Percentiles rank a stretch among this genome's conserved stretches.
phyloP scores from a whole-genome alignment of 106 monocot species.

The Dendrobium officinale region DNA sequence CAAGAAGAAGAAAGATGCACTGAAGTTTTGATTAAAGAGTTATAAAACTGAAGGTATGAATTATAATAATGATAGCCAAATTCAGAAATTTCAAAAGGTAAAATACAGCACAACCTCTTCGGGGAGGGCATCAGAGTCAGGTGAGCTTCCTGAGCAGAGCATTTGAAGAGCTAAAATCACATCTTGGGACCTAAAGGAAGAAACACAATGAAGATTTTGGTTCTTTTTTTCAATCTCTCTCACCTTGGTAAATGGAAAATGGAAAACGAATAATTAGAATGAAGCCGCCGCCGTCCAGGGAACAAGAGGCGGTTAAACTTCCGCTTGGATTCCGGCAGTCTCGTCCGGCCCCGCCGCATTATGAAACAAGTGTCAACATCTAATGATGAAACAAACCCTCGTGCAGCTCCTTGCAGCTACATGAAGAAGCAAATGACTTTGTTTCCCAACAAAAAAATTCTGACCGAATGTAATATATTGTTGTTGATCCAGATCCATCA shows the following conservation, averaged over 20 bases:
- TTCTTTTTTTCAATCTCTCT: no score
- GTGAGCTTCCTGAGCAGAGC: not conserved
- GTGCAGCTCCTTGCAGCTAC: conserved; percentile 6
- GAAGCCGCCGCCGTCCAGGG: conserved; percentile 5
- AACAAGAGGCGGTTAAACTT: conserved; percentile 10
- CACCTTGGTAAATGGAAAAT: not conserved
- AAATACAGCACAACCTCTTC: not conserved
- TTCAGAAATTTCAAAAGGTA: not conserved
- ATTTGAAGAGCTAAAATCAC: conserved; percentile 28
- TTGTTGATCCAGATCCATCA: not conserved
- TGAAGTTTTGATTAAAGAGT: no score
- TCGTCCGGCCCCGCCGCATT: not conserved
- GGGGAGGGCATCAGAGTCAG: not conserved
- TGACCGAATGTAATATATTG: no score
- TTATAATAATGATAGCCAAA: conserved; percentile 25
- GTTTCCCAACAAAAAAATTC: not conserved
- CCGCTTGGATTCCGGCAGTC: conserved; percentile 2
- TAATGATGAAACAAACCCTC: not conserved
- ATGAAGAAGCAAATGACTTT: not conserved
- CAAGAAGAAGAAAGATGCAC: no score
- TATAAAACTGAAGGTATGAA: conserved; percentile 6
- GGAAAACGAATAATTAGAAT: conserved; percentile 4
- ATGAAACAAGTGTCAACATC: not conserved
- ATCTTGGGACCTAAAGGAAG: conserved; percentile 1
- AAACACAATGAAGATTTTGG: no score